phyloP scores from a whole-genome alignment of 805 yeast species.

The Monosporozyma siamensis region DNA sequence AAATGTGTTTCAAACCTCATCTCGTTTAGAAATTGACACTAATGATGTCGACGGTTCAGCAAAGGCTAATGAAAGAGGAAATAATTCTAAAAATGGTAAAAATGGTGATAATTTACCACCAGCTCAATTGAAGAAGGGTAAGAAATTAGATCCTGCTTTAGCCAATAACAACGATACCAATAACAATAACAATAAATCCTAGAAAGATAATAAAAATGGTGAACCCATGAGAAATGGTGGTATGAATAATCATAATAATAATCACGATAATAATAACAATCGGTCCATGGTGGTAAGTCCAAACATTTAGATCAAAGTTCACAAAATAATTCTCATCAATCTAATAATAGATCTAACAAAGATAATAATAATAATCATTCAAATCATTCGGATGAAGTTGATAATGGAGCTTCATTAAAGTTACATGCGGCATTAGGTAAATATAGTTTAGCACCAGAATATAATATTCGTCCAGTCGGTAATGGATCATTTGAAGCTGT shows the following conservation, averaged over 20 bases:
- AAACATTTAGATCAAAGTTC: neutral
- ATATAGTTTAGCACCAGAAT: conserved; percentile 6
- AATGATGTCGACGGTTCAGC: neutral
- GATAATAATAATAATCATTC: neutral
- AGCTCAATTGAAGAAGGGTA: neutral
- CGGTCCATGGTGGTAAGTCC: neutral
- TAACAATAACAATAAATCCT: neutral
- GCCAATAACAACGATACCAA: neutral
- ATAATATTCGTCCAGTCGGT: neutral
- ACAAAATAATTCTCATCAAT: neutral
- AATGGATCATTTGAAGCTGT: conserved; percentile 7
- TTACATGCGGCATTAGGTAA: conserved; percentile 7
- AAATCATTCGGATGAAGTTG: neutral
- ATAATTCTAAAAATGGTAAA: too few relatives aligned
- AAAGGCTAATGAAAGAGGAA: neutral
- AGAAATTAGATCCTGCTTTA: conserved; percentile 3
- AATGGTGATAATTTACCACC: neutral
- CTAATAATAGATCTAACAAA: neutral
- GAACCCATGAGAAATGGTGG: too few relatives aligned
- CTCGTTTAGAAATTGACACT: neutral
- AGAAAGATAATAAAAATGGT: neutral
- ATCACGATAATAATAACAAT: neutral
- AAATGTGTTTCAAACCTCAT: neutral
- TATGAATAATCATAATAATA: too few relatives aligned
- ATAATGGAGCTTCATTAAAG: conserved; percentile 6